A percentile compares a stretch with the other conserved stretches of the same genome.
Evolutionary conservation across 805 yeast genomes (phyloP).

Genomic region (Ogataea thermomethanolica): DNA sequence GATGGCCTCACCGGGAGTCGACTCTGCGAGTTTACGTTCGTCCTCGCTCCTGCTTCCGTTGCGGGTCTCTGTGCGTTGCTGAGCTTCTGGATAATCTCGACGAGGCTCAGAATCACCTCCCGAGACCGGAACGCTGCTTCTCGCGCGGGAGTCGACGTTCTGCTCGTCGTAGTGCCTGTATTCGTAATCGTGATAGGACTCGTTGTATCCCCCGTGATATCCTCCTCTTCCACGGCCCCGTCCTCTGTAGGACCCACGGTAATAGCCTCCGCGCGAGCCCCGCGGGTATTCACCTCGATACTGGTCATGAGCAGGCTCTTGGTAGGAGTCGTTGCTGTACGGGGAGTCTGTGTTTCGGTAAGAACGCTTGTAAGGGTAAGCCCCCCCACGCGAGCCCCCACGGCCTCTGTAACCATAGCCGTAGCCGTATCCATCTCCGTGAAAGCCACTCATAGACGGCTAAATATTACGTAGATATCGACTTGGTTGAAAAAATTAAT

Average conservation of each 20-base stretch:
- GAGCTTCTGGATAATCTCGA: background rate
- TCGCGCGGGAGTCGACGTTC: background rate
- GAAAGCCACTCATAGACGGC: slow-evolving; percentile 6
- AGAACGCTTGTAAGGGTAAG: slow-evolving; percentile 11
- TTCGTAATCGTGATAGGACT: slow-evolving; percentile 5
- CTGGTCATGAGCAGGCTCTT: background rate
- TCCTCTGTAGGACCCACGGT: slow-evolving; percentile 13
- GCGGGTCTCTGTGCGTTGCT: background rate
- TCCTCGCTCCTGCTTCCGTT: slow-evolving; percentile 2
- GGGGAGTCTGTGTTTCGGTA: slow-evolving; percentile 3
- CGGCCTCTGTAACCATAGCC: slow-evolving; percentile 9
- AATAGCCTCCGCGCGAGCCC: slow-evolving; percentile 2
- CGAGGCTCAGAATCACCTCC: background rate
- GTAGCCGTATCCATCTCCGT: slow-evolving; percentile 10
- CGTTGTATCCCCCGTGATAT: slow-evolving; percentile 6
- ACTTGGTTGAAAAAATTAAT: no score
- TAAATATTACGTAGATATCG: no score
- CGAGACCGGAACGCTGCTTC: background rate
- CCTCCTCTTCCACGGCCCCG: slow-evolving; percentile 14
- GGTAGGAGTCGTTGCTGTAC: background rate
- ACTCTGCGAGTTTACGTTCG: background rate
- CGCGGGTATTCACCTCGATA: slow-evolving; percentile 1
- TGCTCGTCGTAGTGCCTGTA: slow-evolving; percentile 6
- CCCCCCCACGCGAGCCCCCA: slow-evolving; percentile 12
- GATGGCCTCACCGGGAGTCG: background rate